phyloP scores from a whole-genome alignment of 106 monocot species.

The Amphibolis antarctica region DNA sequence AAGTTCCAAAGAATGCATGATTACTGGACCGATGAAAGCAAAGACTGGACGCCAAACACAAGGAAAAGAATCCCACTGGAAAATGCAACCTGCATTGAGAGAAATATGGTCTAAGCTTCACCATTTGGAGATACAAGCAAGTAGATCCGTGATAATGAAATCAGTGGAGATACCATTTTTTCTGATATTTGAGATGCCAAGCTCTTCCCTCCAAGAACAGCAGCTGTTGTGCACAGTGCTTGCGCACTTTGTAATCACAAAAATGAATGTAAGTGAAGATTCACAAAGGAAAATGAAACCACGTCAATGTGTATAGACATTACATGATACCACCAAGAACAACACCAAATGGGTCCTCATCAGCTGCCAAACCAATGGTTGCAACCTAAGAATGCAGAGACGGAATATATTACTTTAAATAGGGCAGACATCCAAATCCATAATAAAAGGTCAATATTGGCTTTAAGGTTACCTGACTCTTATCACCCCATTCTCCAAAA shows the following conservation, averaged over 20 bases:
- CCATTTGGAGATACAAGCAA: too few relatives aligned
- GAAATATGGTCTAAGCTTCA: too few relatives aligned
- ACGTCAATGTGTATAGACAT: not conserved
- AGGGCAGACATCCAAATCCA: not conserved
- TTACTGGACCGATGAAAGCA: constrained; percentile 28
- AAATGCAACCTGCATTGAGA: constrained; percentile 44
- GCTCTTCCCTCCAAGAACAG: constrained; percentile 92
- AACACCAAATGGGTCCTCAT: constrained; percentile 78
- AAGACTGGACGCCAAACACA: constrained; percentile 64
- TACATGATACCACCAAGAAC: constrained; percentile 93
- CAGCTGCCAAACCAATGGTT: constrained; percentile 84
- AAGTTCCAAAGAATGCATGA: constrained; percentile 6
- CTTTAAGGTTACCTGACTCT: constrained; percentile 68
- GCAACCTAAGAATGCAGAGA: constrained; percentile 48
- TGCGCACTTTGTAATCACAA: constrained; percentile 42
- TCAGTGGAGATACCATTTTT: constrained; percentile 47
- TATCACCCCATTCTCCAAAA: constrained; percentile 99
- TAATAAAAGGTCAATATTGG: not conserved
- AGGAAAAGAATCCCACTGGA: constrained; percentile 90
- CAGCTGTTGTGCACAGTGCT: constrained; percentile 82
- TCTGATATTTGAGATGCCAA: constrained; percentile 96
- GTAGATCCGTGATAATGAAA: not conserved
- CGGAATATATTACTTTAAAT: not conserved
- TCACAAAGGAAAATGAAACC: not conserved
- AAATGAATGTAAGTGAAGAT: not conserved